These are phyloP conservation scores for Irpex sp. DNA, from an alignment of 1,284 basidiomycete species.

Conservation along the genomic window DNA sequence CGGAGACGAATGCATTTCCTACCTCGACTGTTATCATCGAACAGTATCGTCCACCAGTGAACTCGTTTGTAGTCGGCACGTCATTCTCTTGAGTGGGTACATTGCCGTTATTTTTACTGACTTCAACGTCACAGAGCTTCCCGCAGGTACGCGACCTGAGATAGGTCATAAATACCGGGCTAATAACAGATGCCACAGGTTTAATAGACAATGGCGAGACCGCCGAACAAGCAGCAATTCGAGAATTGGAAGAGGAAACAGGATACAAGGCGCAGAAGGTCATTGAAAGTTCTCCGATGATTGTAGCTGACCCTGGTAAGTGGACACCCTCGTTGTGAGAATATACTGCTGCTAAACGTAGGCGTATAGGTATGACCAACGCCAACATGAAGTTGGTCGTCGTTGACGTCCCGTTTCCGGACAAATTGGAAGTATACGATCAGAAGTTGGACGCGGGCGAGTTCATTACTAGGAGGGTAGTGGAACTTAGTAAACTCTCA, in stretches of 20 bases:
- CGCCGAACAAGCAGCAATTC: constrained; percentile 71
- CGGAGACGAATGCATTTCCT: constrained; percentile 64
- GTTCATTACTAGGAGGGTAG: constrained; percentile 72
- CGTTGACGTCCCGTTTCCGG: constrained; percentile 59
- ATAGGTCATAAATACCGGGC: neutral
- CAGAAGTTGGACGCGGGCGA: constrained; percentile 80
- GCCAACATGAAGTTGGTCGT: constrained; percentile 79
- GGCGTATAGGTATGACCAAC: constrained; percentile 68
- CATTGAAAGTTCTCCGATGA: constrained; percentile 61
- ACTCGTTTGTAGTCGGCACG: constrained; percentile 69
- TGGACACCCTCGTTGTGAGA: constrained; percentile 4
- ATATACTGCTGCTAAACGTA: neutral
- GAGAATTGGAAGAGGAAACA: constrained; percentile 90
- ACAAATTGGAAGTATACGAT: constrained; percentile 53
- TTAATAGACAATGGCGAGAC: constrained; percentile 82
- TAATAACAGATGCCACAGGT: constrained; percentile 36
- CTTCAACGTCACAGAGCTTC: constrained; percentile 56
- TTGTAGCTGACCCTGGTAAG: constrained; percentile 77
- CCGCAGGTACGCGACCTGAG: constrained; percentile 52
- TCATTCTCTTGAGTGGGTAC: neutral
- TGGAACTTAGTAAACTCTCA: constrained; percentile 64
- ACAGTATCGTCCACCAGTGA: constrained; percentile 83
- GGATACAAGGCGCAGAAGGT: constrained; percentile 72
- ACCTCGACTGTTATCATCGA: constrained; percentile 81
- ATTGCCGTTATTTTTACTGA: neutral